Evolutionary conservation across 2,329 filamentous ascomycete genomes (phyloP).

Genomic region (Neoscytalidium dimidiatum): DNA sequence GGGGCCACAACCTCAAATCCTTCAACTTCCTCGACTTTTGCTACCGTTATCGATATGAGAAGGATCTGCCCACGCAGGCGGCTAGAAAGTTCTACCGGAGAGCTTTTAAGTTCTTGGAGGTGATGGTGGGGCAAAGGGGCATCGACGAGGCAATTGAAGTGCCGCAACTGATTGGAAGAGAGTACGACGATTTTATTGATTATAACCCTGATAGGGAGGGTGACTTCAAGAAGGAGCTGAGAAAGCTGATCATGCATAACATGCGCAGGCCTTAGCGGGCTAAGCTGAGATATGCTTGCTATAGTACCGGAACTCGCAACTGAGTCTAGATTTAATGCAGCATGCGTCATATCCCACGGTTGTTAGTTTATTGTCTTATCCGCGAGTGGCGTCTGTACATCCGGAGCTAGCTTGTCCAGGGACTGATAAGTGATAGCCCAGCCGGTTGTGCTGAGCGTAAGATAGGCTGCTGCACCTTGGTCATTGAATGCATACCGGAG

Average conservation of each 20-base stretch:
- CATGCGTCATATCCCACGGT: too few relatives aligned
- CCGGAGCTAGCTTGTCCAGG: too few relatives aligned
- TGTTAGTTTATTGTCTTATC: too few relatives aligned
- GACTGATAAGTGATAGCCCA: too few relatives aligned
- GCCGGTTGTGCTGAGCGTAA: too few relatives aligned
- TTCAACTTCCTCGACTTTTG: conserved; percentile 24
- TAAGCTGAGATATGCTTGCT: too few relatives aligned
- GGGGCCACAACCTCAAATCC: conserved; percentile 31
- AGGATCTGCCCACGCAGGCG: conserved; percentile 14
- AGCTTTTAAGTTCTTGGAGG: conserved; percentile 39
- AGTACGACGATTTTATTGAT: neutral
- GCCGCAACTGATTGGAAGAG: neutral
- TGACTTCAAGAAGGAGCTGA: conserved; percentile 25
- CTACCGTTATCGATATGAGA: conserved; percentile 17
- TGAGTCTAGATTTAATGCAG: too few relatives aligned
- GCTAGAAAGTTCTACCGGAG: conserved; percentile 38
- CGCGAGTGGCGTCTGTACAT: too few relatives aligned
- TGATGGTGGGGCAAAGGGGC: conserved; percentile 30
- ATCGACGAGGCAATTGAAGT: neutral
- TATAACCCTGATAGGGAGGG: conserved; percentile 15
- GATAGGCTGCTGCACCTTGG: too few relatives aligned
- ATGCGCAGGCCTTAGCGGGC: conserved; percentile 26
- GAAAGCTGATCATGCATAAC: conserved; percentile 25
- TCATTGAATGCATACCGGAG: too few relatives aligned
- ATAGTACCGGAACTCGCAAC: too few relatives aligned